phyloP scores from a whole-genome alignment of 768 basidiomycete species.

The Suillus brevipes region DNA sequence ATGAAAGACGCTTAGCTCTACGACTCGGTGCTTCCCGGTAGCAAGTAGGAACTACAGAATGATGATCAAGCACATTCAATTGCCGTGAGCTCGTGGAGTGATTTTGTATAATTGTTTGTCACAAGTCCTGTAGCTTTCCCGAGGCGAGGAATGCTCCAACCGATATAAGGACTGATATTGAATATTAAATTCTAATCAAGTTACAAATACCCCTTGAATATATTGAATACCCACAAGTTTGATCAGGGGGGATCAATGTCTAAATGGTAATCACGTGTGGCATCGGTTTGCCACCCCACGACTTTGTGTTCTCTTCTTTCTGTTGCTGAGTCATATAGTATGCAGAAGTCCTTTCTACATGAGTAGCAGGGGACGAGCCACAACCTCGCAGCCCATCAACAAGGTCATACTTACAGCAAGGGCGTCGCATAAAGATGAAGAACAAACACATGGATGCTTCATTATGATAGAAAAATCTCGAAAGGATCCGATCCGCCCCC shows the following conservation, averaged over 20 bases:
- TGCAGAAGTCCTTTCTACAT: background rate
- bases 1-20: background rate
- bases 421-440: background rate
- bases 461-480: conserved; percentile 38
- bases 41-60: background rate
- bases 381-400: background rate
- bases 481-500: conserved; percentile 79
- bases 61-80: background rate
- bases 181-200: background rate
- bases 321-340: background rate
- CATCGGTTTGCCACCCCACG: no score
- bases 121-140: background rate
- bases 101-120: background rate
- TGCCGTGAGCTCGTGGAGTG: background rate
- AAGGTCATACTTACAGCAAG: background rate
- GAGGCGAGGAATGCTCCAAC: background rate
- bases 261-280: background rate
- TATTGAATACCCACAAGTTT: no score
- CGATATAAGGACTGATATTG: background rate
- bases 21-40: background rate
- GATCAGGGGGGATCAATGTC: background rate
- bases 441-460: background rate
- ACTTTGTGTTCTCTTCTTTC: no score
- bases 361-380: background rate
- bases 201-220: background rate